These are phyloP conservation scores for Cydonia oblonga DNA, from an alignment of 331 rosid genomes.

Conservation along the genomic window DNA sequence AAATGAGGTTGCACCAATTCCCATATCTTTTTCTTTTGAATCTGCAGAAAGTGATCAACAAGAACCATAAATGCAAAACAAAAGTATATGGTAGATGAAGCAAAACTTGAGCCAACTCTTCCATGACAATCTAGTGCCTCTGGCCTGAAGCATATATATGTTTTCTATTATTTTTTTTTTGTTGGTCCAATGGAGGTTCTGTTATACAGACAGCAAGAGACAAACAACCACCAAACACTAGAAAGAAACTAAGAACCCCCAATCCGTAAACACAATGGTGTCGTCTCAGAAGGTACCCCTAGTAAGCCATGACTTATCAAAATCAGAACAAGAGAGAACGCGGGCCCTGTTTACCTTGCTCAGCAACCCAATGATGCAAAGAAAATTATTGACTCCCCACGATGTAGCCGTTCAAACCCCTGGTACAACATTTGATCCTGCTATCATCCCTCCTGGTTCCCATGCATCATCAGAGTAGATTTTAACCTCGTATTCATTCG, in stretches of 20 bases:
- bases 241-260: not conserved
- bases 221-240: not conserved
- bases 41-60: constrained; percentile 27
- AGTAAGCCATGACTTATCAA: not conserved
- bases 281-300: not conserved
- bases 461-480: too few species aligned
- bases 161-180: not conserved
- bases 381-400: too few species aligned
- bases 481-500: too few species aligned
- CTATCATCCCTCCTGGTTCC: too few species aligned
- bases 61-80: not conserved
- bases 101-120: not conserved
- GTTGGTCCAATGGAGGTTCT: not conserved
- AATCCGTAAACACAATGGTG: not conserved
- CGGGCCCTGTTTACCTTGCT: not conserved
- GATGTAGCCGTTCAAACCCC: too few species aligned
- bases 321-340: not conserved
- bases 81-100: not conserved
- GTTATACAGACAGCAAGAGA: not conserved
- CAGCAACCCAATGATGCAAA: too few species aligned
- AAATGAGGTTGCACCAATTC: constrained; percentile 70
- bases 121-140: not conserved
- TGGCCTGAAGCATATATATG: not conserved
- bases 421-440: too few species aligned
- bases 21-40: constrained; percentile 75